Percentiles rank a stretch among this genome's conserved stretches.
phyloP scores from a whole-genome alignment of 768 basidiomycete genomes.

The Fomitopsis serialis region DNA sequence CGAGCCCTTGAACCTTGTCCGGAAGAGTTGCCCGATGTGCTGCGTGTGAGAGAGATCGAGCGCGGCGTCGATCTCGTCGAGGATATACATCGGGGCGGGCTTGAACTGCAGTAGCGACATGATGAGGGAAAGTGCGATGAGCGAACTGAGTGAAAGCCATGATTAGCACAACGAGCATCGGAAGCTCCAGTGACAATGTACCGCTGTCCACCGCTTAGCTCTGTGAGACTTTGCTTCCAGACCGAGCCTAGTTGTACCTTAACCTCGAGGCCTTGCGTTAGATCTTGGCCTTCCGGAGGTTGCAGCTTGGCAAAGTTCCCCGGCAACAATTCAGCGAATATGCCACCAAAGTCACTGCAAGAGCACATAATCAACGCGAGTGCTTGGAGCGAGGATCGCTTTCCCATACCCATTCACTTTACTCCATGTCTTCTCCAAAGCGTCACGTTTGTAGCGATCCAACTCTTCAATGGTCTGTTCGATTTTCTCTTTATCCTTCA shows the following conservation, averaged over 20 bases:
- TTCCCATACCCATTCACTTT: conserved; percentile 81
- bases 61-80: conserved; percentile 98
- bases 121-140: conserved; percentile 96
- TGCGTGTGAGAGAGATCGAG: conserved; percentile 95
- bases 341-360: conserved; percentile 81
- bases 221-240: conserved; percentile 97
- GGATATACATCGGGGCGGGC: conserved; percentile 98
- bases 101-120: conserved; percentile 99
- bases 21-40: conserved; percentile 97
- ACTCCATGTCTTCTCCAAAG: conserved; percentile 91
- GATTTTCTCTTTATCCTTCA: conserved; percentile 93
- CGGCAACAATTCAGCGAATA: conserved; percentile 92
- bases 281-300: conserved; percentile 88
- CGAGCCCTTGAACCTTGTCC: conserved; percentile 92
- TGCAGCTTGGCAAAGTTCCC: conserved; percentile 95
- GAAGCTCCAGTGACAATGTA: conserved; percentile 19
- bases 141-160: conserved; percentile 52
- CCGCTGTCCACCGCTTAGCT: conserved; percentile 96
- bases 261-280: conserved; percentile 95
- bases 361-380: background rate
- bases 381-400: background rate
- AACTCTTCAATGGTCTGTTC: conserved; percentile 90
- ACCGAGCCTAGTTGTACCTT: conserved; percentile 92
- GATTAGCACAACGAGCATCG: background rate
- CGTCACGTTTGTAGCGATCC: conserved; percentile 91